These are phyloP conservation scores for Phytophthora fragariaefolia DNA, from an alignment of 352 stramenopile species.

Conservation along the genomic window DNA sequence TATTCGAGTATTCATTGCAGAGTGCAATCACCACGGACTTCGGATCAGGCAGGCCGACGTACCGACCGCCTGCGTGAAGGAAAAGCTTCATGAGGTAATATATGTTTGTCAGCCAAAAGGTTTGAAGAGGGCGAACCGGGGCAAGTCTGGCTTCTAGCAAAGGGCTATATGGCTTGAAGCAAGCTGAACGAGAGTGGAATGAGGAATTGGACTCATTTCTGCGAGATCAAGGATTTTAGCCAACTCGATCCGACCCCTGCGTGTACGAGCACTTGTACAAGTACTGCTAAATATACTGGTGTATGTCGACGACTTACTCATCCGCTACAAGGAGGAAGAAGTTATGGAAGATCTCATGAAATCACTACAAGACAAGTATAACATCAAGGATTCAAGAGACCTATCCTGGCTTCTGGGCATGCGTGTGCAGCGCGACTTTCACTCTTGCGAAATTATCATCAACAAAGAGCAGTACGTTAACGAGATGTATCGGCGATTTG, in stretches of 20 bases:
- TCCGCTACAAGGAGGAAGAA: background rate
- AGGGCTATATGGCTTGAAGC: constrained; percentile 10
- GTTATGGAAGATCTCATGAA: background rate
- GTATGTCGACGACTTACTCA: constrained; percentile 11
- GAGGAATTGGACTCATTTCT: background rate
- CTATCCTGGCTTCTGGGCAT: constrained; percentile 13
- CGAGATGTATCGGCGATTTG: constrained; percentile 7
- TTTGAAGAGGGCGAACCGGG: constrained; percentile 10
- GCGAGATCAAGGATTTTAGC: background rate
- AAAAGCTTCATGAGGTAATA: background rate
- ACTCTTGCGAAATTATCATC: background rate
- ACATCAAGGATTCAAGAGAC: constrained; percentile 8
- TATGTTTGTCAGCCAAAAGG: constrained; percentile 6
- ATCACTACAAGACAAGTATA: constrained; percentile 1
- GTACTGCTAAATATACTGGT: constrained; percentile 1
- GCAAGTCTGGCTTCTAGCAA: constrained; percentile 10
- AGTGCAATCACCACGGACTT: background rate
- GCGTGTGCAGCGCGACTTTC: background rate
- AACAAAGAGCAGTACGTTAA: constrained; percentile 13
- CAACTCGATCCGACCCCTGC: background rate
- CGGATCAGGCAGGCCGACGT: background rate
- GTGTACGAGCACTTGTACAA: background rate
- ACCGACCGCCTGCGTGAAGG: constrained; percentile 9
- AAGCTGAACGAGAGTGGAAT: constrained; percentile 10
- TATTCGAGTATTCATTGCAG: constrained; percentile 8